Evolutionary conservation across 371 early-diverging fungal genomes (phyloP).

Genomic region (Sporodiniella umbellata): DNA sequence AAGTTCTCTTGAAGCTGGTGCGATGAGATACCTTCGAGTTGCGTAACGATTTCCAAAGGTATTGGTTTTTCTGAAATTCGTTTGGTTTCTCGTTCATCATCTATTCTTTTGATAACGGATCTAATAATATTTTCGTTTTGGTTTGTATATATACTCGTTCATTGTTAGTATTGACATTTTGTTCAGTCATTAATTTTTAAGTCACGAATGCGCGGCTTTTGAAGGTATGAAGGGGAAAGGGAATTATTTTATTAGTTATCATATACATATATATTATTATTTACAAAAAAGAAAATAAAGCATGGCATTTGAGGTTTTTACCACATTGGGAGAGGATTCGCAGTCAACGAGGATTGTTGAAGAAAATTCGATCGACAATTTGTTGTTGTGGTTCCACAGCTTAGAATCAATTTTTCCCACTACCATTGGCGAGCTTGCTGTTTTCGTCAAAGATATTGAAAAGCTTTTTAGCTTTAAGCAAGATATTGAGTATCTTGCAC

Average conservation of each 20-base stretch:
- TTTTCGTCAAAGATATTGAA: too few species aligned
- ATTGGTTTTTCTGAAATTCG: neutral
- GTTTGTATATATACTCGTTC: neutral
- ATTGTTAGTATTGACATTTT: neutral
- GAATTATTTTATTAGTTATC: too few species aligned
- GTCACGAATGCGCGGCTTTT: too few species aligned
- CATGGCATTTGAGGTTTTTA: conserved; percentile 2
- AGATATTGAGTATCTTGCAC: too few species aligned
- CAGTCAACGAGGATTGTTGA: conserved; percentile 5
- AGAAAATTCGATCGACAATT: conserved; percentile 2
- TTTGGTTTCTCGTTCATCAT: conserved; percentile 2
- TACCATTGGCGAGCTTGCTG: too few species aligned
- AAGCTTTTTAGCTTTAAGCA: too few species aligned
- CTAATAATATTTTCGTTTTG: conserved; percentile 3
- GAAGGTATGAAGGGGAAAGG: too few species aligned
- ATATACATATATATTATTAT: too few species aligned
- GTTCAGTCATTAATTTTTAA: too few species aligned
- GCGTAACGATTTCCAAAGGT: conserved; percentile 3
- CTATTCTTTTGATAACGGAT: neutral
- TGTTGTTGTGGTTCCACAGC: too few species aligned
- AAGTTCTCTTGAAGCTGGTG: conserved; percentile 5
- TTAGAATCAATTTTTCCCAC: too few species aligned
- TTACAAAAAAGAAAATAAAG: neutral
- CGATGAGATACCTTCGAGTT: conserved; percentile 1
- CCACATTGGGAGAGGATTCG: conserved; percentile 6